A percentile compares a stretch with the other conserved stretches of the same genome.
Evolutionary conservation across 768 basidiomycete species (phyloP).

Genomic region (Coprinopsis cinerea): DNA sequence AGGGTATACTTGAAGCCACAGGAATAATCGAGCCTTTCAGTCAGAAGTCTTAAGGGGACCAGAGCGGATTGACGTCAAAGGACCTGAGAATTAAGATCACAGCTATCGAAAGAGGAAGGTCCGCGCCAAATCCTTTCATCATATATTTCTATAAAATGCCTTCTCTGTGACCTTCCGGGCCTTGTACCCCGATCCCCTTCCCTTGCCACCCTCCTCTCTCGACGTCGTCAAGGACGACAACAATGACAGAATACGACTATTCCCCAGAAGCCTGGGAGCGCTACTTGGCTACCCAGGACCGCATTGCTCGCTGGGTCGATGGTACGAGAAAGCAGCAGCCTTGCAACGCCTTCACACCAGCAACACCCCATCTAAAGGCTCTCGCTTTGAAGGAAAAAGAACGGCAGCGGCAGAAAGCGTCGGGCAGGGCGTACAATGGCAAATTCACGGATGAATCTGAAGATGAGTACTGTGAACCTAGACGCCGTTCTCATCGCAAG

Average conservation of each 20-base stretch:
- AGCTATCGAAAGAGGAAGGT: too few species aligned
- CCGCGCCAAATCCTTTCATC: too few species aligned
- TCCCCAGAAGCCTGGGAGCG: constrained; percentile 12
- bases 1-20: too few species aligned
- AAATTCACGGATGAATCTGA: neutral
- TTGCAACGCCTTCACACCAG: constrained; percentile 10
- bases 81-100: too few species aligned
- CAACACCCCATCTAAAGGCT: constrained; percentile 1
- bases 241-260: constrained; percentile 15
- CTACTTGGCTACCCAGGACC: constrained; percentile 11
- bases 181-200: too few species aligned
- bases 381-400: neutral
- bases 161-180: too few species aligned
- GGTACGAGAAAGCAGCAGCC: constrained; percentile 2
- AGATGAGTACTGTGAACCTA: neutral
- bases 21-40: too few species aligned
- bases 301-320: constrained; percentile 12
- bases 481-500: neutral
- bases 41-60: too few species aligned
- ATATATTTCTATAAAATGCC: too few species aligned
- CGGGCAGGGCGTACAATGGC: neutral
- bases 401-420: neutral
- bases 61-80: too few species aligned
- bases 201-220: neutral
- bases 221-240: neutral